Base-by-base conservation (phyloP, 116 monocot genomes). In the Zostera marina region DNA sequence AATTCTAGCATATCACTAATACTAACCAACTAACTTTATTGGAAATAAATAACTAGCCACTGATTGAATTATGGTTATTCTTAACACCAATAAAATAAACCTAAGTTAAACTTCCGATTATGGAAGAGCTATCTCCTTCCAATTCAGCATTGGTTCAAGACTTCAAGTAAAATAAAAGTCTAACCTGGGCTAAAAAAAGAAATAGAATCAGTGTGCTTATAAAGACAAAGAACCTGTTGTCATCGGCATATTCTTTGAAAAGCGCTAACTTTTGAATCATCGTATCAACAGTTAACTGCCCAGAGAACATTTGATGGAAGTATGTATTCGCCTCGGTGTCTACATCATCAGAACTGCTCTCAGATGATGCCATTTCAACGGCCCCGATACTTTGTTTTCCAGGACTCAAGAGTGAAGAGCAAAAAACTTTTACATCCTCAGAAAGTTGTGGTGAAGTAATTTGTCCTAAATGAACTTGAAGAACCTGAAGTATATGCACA, bases 291-390 rank as follows among this genome's bases (percentile, higher is more conserved):
- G 54, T 72, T 26, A 85, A 69, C 64, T 86, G 83, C 52, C 80
- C 90, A 69, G 86, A 80, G 61, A 98, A 98, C 91, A 98, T 90
- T 61, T 82, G 89, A 20, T 98, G 98, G 63, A 98, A 90, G 58
- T 90, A 98, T 52, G 72, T 56, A 75, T 98, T 86, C 52, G 90
- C 86, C 59, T 86, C 86, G 44, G 65, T 66, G 51, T 90, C 98
- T 23, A 90, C 44, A 24, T 47, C 61, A 39, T 83, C 77, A 11
- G 78, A 22, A 49, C 53, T 74, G 51, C 65, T 72, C 19, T 82
- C 75, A 56, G 80, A 51, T 51, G 61, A 44, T 67, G 72, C 32
- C 14, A 44, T 52, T 16, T 72, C 77, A 38, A 62, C 53, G 13
- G 68, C 38, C 24, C 38, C 52, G 66, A 26, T 42, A 72, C 55